Evolutionary conservation across 768 basidiomycete genomes (phyloP).

Genomic region (Tulasnella sp.): DNA sequence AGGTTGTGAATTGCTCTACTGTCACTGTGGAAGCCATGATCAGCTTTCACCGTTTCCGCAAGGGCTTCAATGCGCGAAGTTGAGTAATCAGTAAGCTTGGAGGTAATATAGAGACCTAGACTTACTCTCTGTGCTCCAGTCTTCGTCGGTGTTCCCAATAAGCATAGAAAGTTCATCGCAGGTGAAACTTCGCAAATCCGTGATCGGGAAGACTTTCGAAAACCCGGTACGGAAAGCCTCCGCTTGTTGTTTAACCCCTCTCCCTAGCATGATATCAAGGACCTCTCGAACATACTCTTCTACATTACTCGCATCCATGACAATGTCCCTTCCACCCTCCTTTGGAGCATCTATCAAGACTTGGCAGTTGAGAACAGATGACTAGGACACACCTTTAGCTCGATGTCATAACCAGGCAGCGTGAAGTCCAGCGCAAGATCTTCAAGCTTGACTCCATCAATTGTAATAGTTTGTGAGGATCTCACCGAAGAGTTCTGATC

Average conservation of each 20-base stretch:
- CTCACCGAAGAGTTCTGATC: conserved; percentile 20
- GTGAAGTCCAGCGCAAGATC: conserved; percentile 95
- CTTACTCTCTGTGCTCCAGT: conserved; percentile 88
- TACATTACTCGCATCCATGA: conserved; percentile 78
- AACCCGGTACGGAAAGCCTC: conserved; percentile 90
- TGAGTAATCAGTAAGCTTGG: background rate
- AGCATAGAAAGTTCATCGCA: conserved; percentile 91
- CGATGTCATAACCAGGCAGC: conserved; percentile 88
- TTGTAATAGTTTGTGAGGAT: conserved; percentile 35
- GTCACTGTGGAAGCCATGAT: conserved; percentile 95
- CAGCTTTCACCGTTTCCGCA: conserved; percentile 83
- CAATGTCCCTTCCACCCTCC: conserved; percentile 65
- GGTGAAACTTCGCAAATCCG: conserved; percentile 83
- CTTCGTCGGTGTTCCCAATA: conserved; percentile 94
- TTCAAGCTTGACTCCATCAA: conserved; percentile 54
- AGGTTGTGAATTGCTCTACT: conserved; percentile 82
- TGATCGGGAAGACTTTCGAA: conserved; percentile 89
- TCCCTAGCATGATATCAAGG: conserved; percentile 74
- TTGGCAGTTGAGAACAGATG: conserved; percentile 7
- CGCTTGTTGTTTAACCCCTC: conserved; percentile 64
- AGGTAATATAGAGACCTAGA: conserved; percentile 9
- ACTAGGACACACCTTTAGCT: conserved; percentile 53
- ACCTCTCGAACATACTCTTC: conserved; percentile 82
- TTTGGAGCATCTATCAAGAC: conserved; percentile 23
- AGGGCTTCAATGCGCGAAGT: conserved; percentile 43